These are phyloP conservation scores for Eustoma russellianum DNA, from an alignment of 257 asterid genomes.

Conservation along the genomic window DNA sequence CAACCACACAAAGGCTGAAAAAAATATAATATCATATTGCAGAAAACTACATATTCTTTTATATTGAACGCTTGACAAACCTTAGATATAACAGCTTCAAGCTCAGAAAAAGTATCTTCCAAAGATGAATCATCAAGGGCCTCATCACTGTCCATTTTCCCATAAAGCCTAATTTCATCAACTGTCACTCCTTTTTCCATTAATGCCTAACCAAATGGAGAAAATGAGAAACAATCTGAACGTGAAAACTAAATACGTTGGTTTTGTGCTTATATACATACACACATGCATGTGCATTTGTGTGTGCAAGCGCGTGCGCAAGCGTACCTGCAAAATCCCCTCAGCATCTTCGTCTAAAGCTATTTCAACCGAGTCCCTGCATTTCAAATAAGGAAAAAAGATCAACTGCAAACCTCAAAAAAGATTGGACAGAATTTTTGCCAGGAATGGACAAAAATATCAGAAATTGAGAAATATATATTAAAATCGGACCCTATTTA, in stretches of 20 bases:
- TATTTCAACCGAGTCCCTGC: conserved; percentile 75
- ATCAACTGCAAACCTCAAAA: conserved; percentile 6
- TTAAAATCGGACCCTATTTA: no score
- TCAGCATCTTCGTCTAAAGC: conserved; percentile 99
- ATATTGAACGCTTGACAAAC: conserved; percentile 22
- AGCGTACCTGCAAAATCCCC: conserved; percentile 72
- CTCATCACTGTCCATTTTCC: conserved; percentile 54
- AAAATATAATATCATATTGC: background rate
- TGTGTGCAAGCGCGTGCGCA: no score
- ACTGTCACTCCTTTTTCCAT: conserved; percentile 58
- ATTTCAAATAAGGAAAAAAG: conserved; percentile 17
- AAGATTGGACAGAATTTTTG: background rate
- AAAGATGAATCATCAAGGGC: conserved; percentile 54
- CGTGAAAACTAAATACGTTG: background rate
- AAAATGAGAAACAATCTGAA: conserved; percentile 13
- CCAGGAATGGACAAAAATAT: background rate
- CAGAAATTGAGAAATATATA: no score
- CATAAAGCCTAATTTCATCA: conserved; percentile 83
- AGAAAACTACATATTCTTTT: background rate
- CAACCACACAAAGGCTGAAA: background rate
- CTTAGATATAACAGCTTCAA: conserved; percentile 62
- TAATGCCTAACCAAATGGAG: conserved; percentile 45
- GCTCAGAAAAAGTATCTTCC: conserved; percentile 60
- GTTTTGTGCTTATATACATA: no score
- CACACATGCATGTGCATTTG: no score